Conservation (phyloP, 2,329 filamentous ascomycete species). For the Colletotrichum chrysophilum region DNA sequence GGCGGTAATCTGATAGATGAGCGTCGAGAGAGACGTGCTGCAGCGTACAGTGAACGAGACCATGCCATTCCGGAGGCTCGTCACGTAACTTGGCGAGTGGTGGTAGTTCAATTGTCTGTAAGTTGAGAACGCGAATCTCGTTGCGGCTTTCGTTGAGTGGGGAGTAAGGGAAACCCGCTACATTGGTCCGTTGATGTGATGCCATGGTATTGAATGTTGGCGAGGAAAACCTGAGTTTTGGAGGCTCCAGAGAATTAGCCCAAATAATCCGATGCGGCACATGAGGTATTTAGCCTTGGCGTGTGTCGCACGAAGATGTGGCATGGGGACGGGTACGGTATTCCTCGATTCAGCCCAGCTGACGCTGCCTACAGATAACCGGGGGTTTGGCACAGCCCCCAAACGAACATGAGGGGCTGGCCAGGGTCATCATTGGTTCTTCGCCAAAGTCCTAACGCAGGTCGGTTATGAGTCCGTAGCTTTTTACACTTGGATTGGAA, state of each 20-base stretch:
- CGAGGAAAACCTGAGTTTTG: not conserved
- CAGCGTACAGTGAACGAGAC: slow-evolving; percentile 3
- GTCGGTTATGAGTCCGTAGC: not conserved
- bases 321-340: not conserved
- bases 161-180: not conserved
- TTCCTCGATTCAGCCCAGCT: not conserved
- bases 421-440: not conserved
- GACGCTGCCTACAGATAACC: not conserved
- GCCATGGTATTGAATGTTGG: not conserved
- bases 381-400: not conserved
- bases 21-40: slow-evolving; percentile 7
- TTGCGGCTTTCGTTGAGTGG: not conserved
- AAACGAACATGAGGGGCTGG: not conserved
- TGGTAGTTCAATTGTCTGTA: not conserved
- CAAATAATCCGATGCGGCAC: not conserved
- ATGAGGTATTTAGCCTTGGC: not conserved
- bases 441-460: not conserved
- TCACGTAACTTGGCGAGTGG: not conserved
- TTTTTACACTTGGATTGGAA: not conserved
- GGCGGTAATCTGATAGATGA: not conserved
- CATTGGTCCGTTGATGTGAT: not conserved
- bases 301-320: not conserved
- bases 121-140: slow-evolving; percentile 6
- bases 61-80: slow-evolving; percentile 10
- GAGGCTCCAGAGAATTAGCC: not conserved